Percentiles rank a stretch among this genome's conserved stretches.
Conservation (phyloP, 2,329 filamentous ascomycete species). For the Plenodomus lindquistii region DNA sequence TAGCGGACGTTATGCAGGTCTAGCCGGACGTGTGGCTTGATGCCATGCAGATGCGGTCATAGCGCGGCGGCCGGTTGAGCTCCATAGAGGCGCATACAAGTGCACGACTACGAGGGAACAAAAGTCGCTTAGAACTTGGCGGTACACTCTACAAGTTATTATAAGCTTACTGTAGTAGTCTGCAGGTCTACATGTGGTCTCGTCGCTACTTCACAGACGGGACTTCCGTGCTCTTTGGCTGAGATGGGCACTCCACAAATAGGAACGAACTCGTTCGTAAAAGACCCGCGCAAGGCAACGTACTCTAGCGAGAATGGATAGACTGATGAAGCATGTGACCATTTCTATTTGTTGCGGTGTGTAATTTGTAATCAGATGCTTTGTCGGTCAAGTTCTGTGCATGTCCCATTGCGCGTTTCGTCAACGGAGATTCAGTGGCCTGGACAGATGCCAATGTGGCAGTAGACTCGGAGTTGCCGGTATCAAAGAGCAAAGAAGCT, state of each 20-base stretch:
- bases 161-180: too few relatives aligned
- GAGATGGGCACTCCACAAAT: too few relatives aligned
- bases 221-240: too few relatives aligned
- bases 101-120: background rate
- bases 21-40: constrained; percentile 1
- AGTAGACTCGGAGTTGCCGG: background rate
- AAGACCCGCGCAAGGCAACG: background rate
- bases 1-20: background rate
- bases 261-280: too few relatives aligned
- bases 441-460: background rate
- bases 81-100: background rate
- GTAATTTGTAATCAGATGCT: background rate
- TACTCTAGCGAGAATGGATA: background rate
- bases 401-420: background rate
- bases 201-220: too few relatives aligned
- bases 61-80: constrained; percentile 12
- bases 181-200: too few relatives aligned
- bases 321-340: background rate
- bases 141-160: too few relatives aligned
- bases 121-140: too few relatives aligned
- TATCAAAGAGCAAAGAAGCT: background rate
- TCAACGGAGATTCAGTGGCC: background rate
- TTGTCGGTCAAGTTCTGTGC: background rate
- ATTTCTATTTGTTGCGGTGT: background rate
- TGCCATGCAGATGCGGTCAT: constrained; percentile 20